Base-by-base conservation (phyloP, 1,284 basidiomycete genomes). In the Rhodotorula sp. region DNA sequence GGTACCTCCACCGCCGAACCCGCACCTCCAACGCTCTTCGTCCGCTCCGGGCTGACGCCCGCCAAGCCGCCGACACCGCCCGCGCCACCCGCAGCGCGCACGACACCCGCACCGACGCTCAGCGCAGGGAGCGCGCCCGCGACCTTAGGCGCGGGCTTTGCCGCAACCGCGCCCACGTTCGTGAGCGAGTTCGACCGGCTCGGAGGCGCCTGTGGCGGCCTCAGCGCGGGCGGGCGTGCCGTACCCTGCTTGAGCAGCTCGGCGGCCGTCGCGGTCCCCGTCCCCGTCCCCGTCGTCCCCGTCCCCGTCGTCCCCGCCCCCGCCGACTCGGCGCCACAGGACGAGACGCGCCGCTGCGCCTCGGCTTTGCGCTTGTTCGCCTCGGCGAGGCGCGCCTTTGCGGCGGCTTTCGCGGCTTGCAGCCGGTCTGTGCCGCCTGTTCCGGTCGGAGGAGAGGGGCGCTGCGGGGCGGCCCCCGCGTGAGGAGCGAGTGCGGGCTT, bases 61-160 rank as follows among this genome's bases (percentile, higher is more conserved):
- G 29, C 46, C 39, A 51, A 51, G 74, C 69, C 59, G 76, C 56
- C 32, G 61, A 70, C 37, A 73, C 68, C 34, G 66, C 60, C 48
- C n/a, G 34, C 41, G 15, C 60, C 58, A 19, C 44, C 17, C 27
- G 44, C 29, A 55, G 56, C 56, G n/a, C 50, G 50, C 6, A n/a
- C 19, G 34, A 64, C 29, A 0, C 51, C 32, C 34, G 36, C 66
- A 3, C 59, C 66, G 22, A 56, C 59, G 10, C 46, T 32, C 39
- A 61, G 44, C 17, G 36, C 13, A 5, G 66, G 59, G 9, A 60
- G 41, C 41, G 37, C 7, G 19, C 53, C 66, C 5, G 59, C 54
- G 17, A 39, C 50, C 3, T 15, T 34, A 27, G 34, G 15, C 37
- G 21, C 7, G 9, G 41, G 32, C 15, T 22, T 32, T 9, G 39